Conservation (phyloP, 2,329 filamentous ascomycete species). For the Mycocentrospora acerina region DNA sequence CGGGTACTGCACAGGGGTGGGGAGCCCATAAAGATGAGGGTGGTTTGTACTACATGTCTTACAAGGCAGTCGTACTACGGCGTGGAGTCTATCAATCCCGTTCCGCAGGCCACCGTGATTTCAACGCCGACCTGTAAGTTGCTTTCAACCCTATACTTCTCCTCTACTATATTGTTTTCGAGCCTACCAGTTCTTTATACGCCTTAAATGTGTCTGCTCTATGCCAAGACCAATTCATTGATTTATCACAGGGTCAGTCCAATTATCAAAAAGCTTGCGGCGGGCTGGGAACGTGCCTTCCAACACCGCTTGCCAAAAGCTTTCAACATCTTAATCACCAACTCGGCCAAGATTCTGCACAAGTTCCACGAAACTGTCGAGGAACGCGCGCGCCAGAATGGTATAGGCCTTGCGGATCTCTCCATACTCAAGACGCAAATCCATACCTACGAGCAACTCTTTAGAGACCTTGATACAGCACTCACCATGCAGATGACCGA, state of each 20-base stretch:
- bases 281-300: conserved; percentile 49
- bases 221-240: not conserved
- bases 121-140: conserved; percentile 41
- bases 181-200: too few relatives aligned
- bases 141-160: not conserved
- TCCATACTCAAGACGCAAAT: conserved; percentile 47
- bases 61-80: conserved; percentile 58
- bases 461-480: conserved; percentile 40
- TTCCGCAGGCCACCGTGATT: conserved; percentile 42
- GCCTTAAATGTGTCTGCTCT: too few relatives aligned
- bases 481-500: conserved; percentile 45
- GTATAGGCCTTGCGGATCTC: conserved; percentile 44
- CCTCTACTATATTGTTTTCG: too few relatives aligned
- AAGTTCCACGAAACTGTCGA: conserved; percentile 49
- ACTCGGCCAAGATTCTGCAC: conserved; percentile 34
- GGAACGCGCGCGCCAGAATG: conserved; percentile 40
- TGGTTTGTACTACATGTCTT: conserved; percentile 55
- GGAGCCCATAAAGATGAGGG: conserved; percentile 44
- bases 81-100: conserved; percentile 49
- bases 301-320: conserved; percentile 46
- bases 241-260: conserved; percentile 31
- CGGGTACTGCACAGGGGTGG: conserved; percentile 38
- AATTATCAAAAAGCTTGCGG: conserved; percentile 44
- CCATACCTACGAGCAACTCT: conserved; percentile 43
- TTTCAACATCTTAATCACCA: conserved; percentile 40